These are phyloP conservation scores for Tricholoma flavovirens DNA, from an alignment of 768 basidiomycete species.

Conservation along the genomic window DNA sequence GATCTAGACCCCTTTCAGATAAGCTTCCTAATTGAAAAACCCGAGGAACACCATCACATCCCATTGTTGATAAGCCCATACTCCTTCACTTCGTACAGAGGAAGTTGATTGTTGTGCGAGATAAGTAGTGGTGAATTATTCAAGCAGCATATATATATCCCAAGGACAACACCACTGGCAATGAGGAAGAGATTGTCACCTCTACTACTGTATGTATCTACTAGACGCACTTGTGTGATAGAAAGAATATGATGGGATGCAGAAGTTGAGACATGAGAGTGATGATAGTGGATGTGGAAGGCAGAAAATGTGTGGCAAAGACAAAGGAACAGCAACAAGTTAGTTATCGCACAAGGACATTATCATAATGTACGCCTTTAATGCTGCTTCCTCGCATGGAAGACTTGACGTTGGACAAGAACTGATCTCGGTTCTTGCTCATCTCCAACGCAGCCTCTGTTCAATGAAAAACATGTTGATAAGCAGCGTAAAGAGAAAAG, in stretches of 20 bases:
- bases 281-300: slow-evolving; percentile 28
- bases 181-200: slow-evolving; percentile 6
- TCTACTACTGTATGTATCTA: slow-evolving; percentile 29
- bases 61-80: slow-evolving; percentile 90
- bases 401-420: slow-evolving; percentile 77
- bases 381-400: slow-evolving; percentile 81
- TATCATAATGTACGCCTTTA: slow-evolving; percentile 76
- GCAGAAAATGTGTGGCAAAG: slow-evolving; percentile 12
- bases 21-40: slow-evolving; percentile 64
- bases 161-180: slow-evolving; percentile 17
- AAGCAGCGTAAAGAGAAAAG: neutral
- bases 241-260: slow-evolving; percentile 9
- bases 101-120: slow-evolving; percentile 47
- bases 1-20: slow-evolving; percentile 47
- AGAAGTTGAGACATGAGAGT: slow-evolving; percentile 22
- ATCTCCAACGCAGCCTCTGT: slow-evolving; percentile 95
- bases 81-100: slow-evolving; percentile 88
- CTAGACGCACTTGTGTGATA: slow-evolving; percentile 17
- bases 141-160: slow-evolving; percentile 21
- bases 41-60: slow-evolving; percentile 84
- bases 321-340: slow-evolving; percentile 12
- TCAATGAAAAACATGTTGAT: slow-evolving; percentile 4
- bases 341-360: slow-evolving; percentile 48
- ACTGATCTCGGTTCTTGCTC: slow-evolving; percentile 80
- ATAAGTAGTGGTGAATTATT: slow-evolving; percentile 17